Evolutionary conservation across 2,329 filamentous ascomycete species (phyloP).

Genomic region (Fusarium brachygibbosum): DNA sequence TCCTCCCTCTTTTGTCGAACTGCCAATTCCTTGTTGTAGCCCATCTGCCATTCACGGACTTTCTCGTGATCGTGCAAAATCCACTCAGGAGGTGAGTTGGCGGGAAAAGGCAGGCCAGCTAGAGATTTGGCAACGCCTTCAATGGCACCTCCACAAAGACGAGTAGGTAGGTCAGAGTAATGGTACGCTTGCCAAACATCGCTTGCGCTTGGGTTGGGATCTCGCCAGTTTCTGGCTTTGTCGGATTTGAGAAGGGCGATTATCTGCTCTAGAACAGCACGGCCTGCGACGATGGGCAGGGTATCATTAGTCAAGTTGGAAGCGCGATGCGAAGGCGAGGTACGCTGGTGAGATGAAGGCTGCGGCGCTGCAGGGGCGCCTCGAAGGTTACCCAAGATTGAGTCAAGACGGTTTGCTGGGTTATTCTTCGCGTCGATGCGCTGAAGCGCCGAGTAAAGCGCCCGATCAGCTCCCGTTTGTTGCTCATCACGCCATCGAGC

Average conservation of each 20-base stretch:
- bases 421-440: conserved; percentile 58
- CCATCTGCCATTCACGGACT: conserved; percentile 67
- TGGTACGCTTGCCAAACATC: conserved; percentile 52
- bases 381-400: conserved; percentile 57
- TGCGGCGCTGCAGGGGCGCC: conserved; percentile 35
- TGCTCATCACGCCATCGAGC: conserved; percentile 63
- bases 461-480: conserved; percentile 60
- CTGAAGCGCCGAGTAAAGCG: conserved; percentile 59
- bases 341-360: conserved; percentile 30
- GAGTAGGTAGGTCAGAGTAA: conserved; percentile 60
- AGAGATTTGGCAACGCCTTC: conserved; percentile 60
- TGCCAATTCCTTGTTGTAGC: conserved; percentile 59
- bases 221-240: conserved; percentile 58
- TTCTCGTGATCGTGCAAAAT: conserved; percentile 62
- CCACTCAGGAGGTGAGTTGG: conserved; percentile 66
- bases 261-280: conserved; percentile 58
- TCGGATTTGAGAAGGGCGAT: conserved; percentile 61
- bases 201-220: conserved; percentile 57
- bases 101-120: conserved; percentile 62
- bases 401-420: conserved; percentile 56
- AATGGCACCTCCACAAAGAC: conserved; percentile 59
- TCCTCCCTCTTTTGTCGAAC: conserved; percentile 57
- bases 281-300: conserved; percentile 51
- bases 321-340: conserved; percentile 23
- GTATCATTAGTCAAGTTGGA: conserved; percentile 38